Evolutionary conservation across 2,329 filamentous ascomycete genomes (phyloP).

Genomic region (Diplodia corticola): DNA sequence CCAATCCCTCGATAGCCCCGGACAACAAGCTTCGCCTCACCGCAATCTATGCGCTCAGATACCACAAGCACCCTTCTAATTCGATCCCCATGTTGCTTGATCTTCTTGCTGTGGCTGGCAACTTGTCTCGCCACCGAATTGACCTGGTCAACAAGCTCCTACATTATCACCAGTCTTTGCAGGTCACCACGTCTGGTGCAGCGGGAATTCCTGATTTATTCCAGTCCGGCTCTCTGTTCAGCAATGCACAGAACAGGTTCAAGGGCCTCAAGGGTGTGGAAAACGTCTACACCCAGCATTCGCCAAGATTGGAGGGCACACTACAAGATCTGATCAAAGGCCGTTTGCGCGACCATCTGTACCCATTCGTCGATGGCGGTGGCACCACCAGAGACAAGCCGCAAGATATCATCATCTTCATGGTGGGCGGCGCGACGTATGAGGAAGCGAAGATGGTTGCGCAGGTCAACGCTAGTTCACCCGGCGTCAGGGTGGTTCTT

Average conservation of each 20-base stretch:
- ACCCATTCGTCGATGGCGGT: slow-evolving; percentile 89
- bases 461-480: slow-evolving; percentile 88
- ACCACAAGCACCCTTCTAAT: slow-evolving; percentile 82
- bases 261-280: slow-evolving; percentile 96
- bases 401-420: slow-evolving; percentile 93
- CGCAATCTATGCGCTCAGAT: slow-evolving; percentile 91
- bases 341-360: slow-evolving; percentile 78
- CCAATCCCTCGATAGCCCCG: slow-evolving; percentile 71
- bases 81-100: slow-evolving; percentile 83
- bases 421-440: slow-evolving; percentile 90
- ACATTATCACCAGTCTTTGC: slow-evolving; percentile 81
- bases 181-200: slow-evolving; percentile 60
- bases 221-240: slow-evolving; percentile 83
- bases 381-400: slow-evolving; percentile 90
- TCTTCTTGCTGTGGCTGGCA: slow-evolving; percentile 79
- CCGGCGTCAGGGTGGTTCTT: slow-evolving; percentile 84
- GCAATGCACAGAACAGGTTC: slow-evolving; percentile 80
- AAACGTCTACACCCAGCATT: slow-evolving; percentile 98
- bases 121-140: slow-evolving; percentile 72
- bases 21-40: slow-evolving; percentile 88
- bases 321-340: slow-evolving; percentile 94
- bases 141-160: slow-evolving; percentile 81
- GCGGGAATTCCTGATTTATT: slow-evolving; percentile 90
- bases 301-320: slow-evolving; percentile 80
- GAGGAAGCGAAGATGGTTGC: slow-evolving; percentile 96